Percentiles rank a stretch among this genome's conserved stretches.
phyloP scores from a whole-genome alignment of 805 yeast species.

The Tetrapisispora phaffii region DNA sequence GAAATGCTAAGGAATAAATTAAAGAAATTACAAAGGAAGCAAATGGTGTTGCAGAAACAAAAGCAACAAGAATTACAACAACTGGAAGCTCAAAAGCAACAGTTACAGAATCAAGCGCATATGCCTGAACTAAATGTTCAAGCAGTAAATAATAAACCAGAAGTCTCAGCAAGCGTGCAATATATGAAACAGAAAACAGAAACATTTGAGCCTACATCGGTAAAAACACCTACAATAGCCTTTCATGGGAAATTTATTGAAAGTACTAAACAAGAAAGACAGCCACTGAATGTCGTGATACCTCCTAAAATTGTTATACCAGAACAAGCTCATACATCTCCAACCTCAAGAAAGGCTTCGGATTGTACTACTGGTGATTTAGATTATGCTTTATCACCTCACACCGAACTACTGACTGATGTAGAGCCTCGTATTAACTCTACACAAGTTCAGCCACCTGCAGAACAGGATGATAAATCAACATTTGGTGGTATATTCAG shows the following conservation, averaged over 20 bases:
- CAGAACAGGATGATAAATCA: constrained; percentile 17
- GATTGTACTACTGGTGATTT: constrained; percentile 17
- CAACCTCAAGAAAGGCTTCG: constrained; percentile 27
- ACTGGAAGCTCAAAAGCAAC: neutral
- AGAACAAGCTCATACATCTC: constrained; percentile 43
- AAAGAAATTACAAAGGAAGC: constrained; percentile 36
- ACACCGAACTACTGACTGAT: constrained; percentile 17
- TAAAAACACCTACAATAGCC: neutral
- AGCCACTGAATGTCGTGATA: constrained; percentile 17
- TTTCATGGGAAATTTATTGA: neutral
- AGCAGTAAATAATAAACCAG: neutral
- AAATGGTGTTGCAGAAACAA: constrained; percentile 16
- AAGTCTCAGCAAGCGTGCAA: neutral
- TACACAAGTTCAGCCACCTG: constrained; percentile 25
- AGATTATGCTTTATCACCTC: constrained; percentile 23
- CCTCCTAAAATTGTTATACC: constrained; percentile 37
- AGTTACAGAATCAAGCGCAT: neutral
- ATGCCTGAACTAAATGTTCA: neutral
- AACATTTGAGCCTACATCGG: neutral
- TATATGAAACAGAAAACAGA: neutral
- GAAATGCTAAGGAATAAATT: constrained; percentile 70
- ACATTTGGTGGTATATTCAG: constrained; percentile 29
- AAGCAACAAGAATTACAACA: constrained; percentile 6
- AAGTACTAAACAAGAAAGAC: neutral
- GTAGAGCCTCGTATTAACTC: constrained; percentile 33